Evolutionary conservation across 108 stramenopile species (phyloP), one percentile per base, ranked within the genome.

Genomic region (Phaeodactylum tricornutum): DNA sequence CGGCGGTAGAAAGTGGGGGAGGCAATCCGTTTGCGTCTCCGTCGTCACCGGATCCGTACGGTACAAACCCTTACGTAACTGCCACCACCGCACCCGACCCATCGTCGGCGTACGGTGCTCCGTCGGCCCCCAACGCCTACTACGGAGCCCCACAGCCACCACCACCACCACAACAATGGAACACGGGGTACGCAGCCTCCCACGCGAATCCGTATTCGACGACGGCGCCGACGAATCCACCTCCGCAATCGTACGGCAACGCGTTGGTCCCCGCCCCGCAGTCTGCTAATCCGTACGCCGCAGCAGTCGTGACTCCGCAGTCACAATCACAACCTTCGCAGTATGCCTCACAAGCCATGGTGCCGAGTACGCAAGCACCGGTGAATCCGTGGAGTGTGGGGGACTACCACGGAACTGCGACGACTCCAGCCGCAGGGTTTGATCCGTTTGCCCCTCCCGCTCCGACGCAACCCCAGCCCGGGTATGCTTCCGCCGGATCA

Each of bases 11-110:
- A 29, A 4, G 35, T n/a, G 47, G 40, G 31, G 64, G 33, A 34
- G 33, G 11, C 33, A 34, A 58, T 52, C 57, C 65, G 15, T 66
- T 66, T 41, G 65, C 57, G 6, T 19, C 47, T 43, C 63, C 63
- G 15, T 40, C 30, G 3, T 4, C 48, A 3, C 36, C 47, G 24
- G 33, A 39, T 28, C 21, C 2, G 7, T 20, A 40, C 19, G 38
- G 4, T 20, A 40, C 19, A 40, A 20, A 4, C 21, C 4, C 7
- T 40, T 20, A 40, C 19, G 19, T 40, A 20, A 40, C 38, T 40
- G 19, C 4, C 21, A 40, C 21, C 19, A 40, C 4, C 21, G 19
- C 19, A 20, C 38, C 21, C 38, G 21, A 20, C 38, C 17, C 17
- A 20, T 40, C 38, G 38, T n/a, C n/a, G n/a, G n/a, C n/a, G n/a